Percentiles rank a stretch among this genome's conserved stretches.
phyloP scores from a whole-genome alignment of 2,329 filamentous ascomycete species.

The Cadophora sp. region DNA sequence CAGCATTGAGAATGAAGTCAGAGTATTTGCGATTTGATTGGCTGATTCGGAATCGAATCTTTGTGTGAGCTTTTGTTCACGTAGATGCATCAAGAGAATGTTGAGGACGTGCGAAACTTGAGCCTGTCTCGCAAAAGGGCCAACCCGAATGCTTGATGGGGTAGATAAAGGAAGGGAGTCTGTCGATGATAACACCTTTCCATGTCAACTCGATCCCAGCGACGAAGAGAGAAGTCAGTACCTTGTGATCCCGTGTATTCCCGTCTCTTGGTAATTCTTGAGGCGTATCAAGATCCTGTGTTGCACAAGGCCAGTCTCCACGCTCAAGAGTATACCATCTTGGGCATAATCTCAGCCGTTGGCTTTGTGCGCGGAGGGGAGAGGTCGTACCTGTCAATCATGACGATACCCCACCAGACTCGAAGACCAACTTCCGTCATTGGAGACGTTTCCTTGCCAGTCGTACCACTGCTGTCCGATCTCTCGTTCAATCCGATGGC shows the following conservation, averaged over 20 bases:
- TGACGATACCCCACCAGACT: slow-evolving; percentile 35
- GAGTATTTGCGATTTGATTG: slow-evolving; percentile 32
- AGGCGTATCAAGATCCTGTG: slow-evolving; percentile 26
- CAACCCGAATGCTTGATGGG: slow-evolving; percentile 29
- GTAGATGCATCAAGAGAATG: slow-evolving; percentile 27
- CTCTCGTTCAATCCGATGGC: slow-evolving; percentile 30
- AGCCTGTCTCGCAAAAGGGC: slow-evolving; percentile 33
- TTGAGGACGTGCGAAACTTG: slow-evolving; percentile 32
- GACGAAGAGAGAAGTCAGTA: background rate
- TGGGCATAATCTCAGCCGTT: background rate
- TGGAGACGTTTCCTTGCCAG: background rate
- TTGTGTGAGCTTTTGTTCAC: slow-evolving; percentile 1
- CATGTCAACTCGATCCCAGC: background rate
- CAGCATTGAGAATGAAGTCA: slow-evolving; percentile 29
- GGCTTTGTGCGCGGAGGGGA: background rate
- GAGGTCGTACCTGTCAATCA: slow-evolving; percentile 30
- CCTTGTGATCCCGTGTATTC: slow-evolving; percentile 26
- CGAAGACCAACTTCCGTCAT: slow-evolving; percentile 22
- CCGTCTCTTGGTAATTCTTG: slow-evolving; percentile 28
- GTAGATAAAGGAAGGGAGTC: slow-evolving; percentile 30
- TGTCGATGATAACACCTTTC: background rate
- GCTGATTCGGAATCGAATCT: slow-evolving; percentile 24
- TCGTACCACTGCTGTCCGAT: background rate
- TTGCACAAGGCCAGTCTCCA: slow-evolving; percentile 25
- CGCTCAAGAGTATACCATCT: slow-evolving; percentile 30